phyloP scores from a whole-genome alignment of 305 asterid genomes.

The Plantago lanceolata region DNA sequence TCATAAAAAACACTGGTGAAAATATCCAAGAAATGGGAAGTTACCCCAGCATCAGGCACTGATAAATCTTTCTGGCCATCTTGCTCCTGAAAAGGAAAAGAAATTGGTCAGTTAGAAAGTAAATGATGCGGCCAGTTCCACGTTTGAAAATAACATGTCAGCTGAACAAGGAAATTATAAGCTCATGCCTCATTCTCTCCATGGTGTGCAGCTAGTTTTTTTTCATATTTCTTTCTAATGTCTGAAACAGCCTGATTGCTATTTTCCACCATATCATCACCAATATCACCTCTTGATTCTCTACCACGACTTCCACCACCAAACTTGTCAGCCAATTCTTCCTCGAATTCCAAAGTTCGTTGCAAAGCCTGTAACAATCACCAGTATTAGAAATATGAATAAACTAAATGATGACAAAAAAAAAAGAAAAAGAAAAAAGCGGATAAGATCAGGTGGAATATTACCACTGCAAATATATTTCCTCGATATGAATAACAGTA shows the following conservation, averaged over 20 bases:
- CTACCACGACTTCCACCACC: slow-evolving; percentile 73
- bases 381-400: slow-evolving; percentile 18
- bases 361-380: slow-evolving; percentile 38
- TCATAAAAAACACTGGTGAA: slow-evolving; percentile 8
- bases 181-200: slow-evolving; percentile 66
- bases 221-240: slow-evolving; percentile 93
- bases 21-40: slow-evolving; percentile 26
- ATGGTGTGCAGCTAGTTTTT: slow-evolving; percentile 75
- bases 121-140: slow-evolving; percentile 24
- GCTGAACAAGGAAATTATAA: slow-evolving; percentile 25
- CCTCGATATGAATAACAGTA: slow-evolving; percentile 3
- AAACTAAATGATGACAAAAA: neutral
- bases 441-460: slow-evolving; percentile 9
- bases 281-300: slow-evolving; percentile 55
- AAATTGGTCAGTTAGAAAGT: slow-evolving; percentile 26
- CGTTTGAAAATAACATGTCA: slow-evolving; percentile 19
- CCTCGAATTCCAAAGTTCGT: slow-evolving; percentile 95
- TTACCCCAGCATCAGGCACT: slow-evolving; percentile 96
- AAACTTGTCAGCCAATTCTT: slow-evolving; percentile 92
- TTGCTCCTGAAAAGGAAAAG: slow-evolving; percentile 53
- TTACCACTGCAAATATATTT: neutral
- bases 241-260: slow-evolving; percentile 67
- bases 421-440: too few relatives aligned
- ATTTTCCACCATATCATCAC: slow-evolving; percentile 58
- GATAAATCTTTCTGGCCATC: slow-evolving; percentile 71